Percentiles rank a stretch among this genome's conserved stretches.
Evolutionary conservation across 139 green algal species (phyloP).

Genomic region (Auxenochlorella pyrenoidosa): DNA sequence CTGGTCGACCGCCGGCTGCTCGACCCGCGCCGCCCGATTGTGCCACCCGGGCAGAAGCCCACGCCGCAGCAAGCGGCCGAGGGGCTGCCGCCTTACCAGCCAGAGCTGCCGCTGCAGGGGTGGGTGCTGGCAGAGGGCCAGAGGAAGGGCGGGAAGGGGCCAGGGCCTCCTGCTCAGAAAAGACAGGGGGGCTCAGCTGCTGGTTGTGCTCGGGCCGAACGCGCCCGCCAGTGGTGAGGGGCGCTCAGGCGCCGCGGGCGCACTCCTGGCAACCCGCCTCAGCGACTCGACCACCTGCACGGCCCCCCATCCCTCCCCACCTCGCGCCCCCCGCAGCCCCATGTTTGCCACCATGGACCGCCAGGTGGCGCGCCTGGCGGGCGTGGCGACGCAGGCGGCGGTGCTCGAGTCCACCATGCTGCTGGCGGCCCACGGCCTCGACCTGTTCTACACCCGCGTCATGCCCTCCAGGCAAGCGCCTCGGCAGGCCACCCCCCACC

Average conservation of each 20-base stretch:
- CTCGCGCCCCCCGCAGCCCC: not conserved
- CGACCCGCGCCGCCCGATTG: conserved; percentile 84
- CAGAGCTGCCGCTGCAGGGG: conserved; percentile 66
- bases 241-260: no score
- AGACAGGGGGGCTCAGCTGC: no score
- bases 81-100: conserved; percentile 85
- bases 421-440: conserved; percentile 73
- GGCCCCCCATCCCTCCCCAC: not conserved
- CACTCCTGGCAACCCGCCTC: no score
- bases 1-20: conserved; percentile 90
- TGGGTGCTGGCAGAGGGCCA: not conserved
- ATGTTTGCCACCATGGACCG: conserved; percentile 71
- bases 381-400: conserved; percentile 64
- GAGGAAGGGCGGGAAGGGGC: no score
- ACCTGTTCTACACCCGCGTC: conserved; percentile 89
- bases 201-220: no score
- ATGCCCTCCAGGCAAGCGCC: conserved; percentile 61
- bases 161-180: no score
- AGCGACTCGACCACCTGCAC: no score
- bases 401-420: conserved; percentile 86
- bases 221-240: no score
- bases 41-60: conserved; percentile 60
- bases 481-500: not conserved
- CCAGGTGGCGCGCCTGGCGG: conserved; percentile 47
- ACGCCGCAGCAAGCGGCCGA: conserved; percentile 85